These are phyloP conservation scores for Suillus lakei DNA, from an alignment of 768 basidiomycete species.

Conservation along the genomic window DNA sequence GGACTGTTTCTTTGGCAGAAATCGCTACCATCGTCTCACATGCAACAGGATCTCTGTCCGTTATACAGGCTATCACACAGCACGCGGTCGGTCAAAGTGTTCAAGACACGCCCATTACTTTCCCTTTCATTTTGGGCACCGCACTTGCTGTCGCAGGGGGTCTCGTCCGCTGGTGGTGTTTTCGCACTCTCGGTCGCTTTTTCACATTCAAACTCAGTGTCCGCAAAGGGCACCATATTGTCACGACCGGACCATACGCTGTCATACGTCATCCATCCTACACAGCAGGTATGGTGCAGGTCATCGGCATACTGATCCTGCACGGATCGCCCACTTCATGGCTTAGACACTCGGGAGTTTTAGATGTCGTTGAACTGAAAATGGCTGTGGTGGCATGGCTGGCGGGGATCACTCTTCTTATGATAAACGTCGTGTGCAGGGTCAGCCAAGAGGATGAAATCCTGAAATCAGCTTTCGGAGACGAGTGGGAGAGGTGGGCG, in stretches of 20 bases:
- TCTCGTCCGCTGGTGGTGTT: conserved; percentile 30
- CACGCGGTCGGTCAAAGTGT: not conserved
- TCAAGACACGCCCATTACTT: not conserved
- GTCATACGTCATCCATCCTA: conserved; percentile 51
- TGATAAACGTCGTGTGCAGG: not conserved
- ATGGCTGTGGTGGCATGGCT: not conserved
- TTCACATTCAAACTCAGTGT: conserved; percentile 51
- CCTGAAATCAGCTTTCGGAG: not conserved
- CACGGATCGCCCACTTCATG: conserved; percentile 14
- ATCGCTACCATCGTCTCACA: not conserved
- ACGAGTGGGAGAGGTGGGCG: conserved; percentile 24
- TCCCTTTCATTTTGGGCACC: conserved; percentile 25
- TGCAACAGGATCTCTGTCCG: not conserved
- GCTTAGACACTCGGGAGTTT: not conserved
- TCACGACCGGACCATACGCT: conserved; percentile 48
- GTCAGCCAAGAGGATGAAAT: not conserved
- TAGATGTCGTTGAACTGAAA: not conserved
- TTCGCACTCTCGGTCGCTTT: conserved; percentile 39
- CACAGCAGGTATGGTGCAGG: conserved; percentile 29
- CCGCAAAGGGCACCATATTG: conserved; percentile 43
- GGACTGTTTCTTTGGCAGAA: conserved; percentile 1
- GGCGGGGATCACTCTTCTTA: not conserved
- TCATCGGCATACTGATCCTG: conserved; percentile 8
- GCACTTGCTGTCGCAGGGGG: conserved; percentile 28
- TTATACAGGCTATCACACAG: not conserved